These are phyloP conservation scores for Rossbeevera mucosa DNA, from an alignment of 768 basidiomycete species.

Conservation along the genomic window DNA sequence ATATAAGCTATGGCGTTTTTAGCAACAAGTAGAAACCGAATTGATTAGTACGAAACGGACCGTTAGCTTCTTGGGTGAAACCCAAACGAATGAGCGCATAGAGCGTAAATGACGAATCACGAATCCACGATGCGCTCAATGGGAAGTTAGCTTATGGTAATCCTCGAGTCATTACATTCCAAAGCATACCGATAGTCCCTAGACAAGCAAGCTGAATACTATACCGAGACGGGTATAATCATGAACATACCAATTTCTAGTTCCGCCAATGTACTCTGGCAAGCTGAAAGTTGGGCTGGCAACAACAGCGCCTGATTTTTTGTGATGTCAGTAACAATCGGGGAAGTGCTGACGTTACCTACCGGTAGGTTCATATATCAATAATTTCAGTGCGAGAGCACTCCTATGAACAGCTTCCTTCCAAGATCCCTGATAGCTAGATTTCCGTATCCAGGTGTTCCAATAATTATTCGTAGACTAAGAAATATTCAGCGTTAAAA, in stretches of 20 bases:
- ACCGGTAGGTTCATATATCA: conserved; percentile 92
- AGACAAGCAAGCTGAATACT: neutral
- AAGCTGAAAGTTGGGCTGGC: conserved; percentile 95
- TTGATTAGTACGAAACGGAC: conserved; percentile 38
- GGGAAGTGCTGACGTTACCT: neutral
- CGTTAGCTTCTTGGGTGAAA: conserved; percentile 88
- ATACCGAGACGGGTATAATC: neutral
- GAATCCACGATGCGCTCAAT: conserved; percentile 77
- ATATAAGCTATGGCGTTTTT: conserved; percentile 57
- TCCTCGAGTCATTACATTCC: neutral
- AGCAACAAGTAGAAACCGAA: neutral
- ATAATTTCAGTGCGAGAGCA: conserved; percentile 87
- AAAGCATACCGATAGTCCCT: conserved; percentile 61
- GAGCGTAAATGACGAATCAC: conserved; percentile 94
- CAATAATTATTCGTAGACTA: conserved; percentile 78
- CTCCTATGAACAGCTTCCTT: conserved; percentile 91
- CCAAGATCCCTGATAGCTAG: conserved; percentile 91
- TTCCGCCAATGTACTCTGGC: conserved; percentile 88
- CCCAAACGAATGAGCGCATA: conserved; percentile 93
- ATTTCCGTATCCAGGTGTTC: conserved; percentile 85
- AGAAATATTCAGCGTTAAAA: neutral
- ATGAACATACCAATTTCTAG: conserved; percentile 72
- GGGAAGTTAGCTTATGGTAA: neutral
- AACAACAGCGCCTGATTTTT: conserved; percentile 70
- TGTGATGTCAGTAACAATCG: neutral